A percentile compares a stretch with the other conserved stretches of the same genome.
Conservation (phyloP, 2,329 filamentous ascomycete species). For the Epichloe gansuensis region DNA sequence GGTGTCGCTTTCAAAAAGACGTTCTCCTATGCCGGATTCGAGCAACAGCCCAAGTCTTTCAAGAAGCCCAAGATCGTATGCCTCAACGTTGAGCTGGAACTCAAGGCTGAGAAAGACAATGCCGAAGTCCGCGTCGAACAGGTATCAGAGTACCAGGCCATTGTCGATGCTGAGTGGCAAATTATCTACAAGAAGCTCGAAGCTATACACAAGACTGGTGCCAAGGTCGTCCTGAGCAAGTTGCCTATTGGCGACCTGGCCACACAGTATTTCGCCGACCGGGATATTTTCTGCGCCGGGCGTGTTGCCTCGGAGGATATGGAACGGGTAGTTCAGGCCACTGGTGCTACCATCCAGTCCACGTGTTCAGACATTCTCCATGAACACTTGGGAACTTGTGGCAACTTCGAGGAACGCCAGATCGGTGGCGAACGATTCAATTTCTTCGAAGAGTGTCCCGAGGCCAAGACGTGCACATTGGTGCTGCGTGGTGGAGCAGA, state of each 20-base stretch:
- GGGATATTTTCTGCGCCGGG: conserved; percentile 95
- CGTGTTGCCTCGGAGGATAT: conserved; percentile 85
- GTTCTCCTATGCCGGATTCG: conserved; percentile 96
- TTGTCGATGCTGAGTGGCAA: conserved; percentile 98
- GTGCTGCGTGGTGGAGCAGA: conserved; percentile 91
- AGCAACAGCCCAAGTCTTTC: conserved; percentile 97
- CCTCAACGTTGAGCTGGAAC: conserved; percentile 91
- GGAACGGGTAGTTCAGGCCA: conserved; percentile 91
- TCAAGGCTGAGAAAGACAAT: conserved; percentile 99
- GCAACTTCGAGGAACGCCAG: conserved; percentile 84
- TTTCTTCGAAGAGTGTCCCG: conserved; percentile 92
- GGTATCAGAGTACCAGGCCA: conserved; percentile 97
- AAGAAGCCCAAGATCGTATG: conserved; percentile 91
- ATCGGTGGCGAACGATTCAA: conserved; percentile 97
- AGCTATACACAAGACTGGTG: conserved; percentile 81
- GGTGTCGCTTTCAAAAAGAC: conserved; percentile 99
- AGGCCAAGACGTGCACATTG: conserved; percentile 92
- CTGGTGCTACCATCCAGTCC: conserved; percentile 81
- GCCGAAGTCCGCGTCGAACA: conserved; percentile 96
- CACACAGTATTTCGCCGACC: conserved; percentile 95
- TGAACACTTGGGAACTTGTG: conserved; percentile 84
- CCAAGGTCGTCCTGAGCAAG: conserved; percentile 95
- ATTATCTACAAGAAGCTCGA: conserved; percentile 99
- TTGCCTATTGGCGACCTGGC: conserved; percentile 94
- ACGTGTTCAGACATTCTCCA: conserved; percentile 90